These are phyloP conservation scores for Phenoliferia sp. DNA, from an alignment of 1,284 basidiomycete genomes.

Conservation along the genomic window DNA sequence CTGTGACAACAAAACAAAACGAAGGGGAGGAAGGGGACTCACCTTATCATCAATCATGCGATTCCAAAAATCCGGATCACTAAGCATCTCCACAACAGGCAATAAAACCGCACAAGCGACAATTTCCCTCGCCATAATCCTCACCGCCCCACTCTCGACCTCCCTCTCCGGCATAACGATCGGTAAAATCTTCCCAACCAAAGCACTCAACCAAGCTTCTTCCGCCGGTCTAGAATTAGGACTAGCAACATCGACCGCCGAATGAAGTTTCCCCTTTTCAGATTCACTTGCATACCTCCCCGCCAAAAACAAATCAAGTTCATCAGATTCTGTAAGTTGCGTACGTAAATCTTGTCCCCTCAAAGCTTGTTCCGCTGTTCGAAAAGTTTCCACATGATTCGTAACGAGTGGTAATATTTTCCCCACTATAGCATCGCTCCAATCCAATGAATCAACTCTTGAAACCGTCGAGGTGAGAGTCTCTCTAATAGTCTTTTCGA, in stretches of 20 bases:
- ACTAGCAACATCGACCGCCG: slow-evolving; percentile 75
- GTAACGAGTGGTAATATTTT: slow-evolving; percentile 82
- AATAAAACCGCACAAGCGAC: slow-evolving; percentile 73
- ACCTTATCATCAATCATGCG: slow-evolving; percentile 82
- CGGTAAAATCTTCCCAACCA: slow-evolving; percentile 67
- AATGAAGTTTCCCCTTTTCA: slow-evolving; percentile 54
- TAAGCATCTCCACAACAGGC: slow-evolving; percentile 83
- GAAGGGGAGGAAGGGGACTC: no score
- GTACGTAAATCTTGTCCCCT: slow-evolving; percentile 70
- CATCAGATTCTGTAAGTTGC: slow-evolving; percentile 74
- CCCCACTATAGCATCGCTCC: slow-evolving; percentile 71
- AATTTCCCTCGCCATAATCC: slow-evolving; percentile 73
- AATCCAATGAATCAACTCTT: slow-evolving; percentile 60
- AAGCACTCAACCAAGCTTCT: slow-evolving; percentile 69
- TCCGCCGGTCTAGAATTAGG: slow-evolving; percentile 83
- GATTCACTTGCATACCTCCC: slow-evolving; percentile 57
- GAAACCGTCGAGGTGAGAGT: slow-evolving; percentile 57
- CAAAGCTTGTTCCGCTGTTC: slow-evolving; percentile 73
- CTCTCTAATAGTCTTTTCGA: slow-evolving; percentile 68
- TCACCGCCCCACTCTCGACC: slow-evolving; percentile 62
- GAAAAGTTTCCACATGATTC: slow-evolving; percentile 79
- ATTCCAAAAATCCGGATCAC: slow-evolving; percentile 97
- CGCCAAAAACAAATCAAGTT: slow-evolving; percentile 76
- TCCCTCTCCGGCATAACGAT: slow-evolving; percentile 69
- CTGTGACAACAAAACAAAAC: not conserved